phyloP scores from a whole-genome alignment of 768 basidiomycete species.

The Leccinum variicolor region DNA sequence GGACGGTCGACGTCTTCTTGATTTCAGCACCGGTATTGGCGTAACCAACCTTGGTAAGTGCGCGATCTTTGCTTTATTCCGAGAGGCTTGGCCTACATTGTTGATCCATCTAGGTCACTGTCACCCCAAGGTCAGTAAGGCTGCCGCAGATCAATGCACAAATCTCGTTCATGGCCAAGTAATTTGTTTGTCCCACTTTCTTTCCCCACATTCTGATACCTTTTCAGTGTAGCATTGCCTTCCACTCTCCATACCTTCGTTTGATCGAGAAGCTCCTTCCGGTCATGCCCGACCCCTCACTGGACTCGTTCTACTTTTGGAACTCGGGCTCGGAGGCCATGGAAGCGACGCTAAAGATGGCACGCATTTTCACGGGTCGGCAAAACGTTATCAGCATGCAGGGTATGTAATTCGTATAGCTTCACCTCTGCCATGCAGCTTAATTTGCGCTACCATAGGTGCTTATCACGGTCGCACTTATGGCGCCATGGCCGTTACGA shows the following conservation, averaged over 20 bases:
- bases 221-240: constrained; percentile 84
- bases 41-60: constrained; percentile 76
- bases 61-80: neutral
- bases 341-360: constrained; percentile 88
- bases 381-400: constrained; percentile 94
- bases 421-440: neutral
- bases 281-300: constrained; percentile 84
- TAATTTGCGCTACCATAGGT: constrained; percentile 35
- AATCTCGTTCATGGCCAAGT: constrained; percentile 79
- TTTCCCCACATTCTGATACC: neutral
- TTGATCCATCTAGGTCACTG: constrained; percentile 61
- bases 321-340: constrained; percentile 95
- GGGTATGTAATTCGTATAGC: constrained; percentile 39
- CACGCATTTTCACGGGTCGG: constrained; percentile 68
- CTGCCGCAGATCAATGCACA: constrained; percentile 86
- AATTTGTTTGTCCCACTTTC: neutral
- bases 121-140: constrained; percentile 81
- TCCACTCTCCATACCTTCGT: constrained; percentile 80
- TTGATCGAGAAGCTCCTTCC: constrained; percentile 85
- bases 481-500: constrained; percentile 92
- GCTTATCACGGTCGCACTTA: constrained; percentile 92
- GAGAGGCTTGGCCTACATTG: neutral
- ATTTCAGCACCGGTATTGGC: constrained; percentile 87
- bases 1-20: constrained; percentile 71
- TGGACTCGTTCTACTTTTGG: constrained; percentile 97